Percentiles rank a stretch among this genome's conserved stretches.
These are phyloP conservation scores for Cercospora citrullina DNA, from an alignment of 2,329 filamentous ascomycete genomes.

Conservation along the genomic window DNA sequence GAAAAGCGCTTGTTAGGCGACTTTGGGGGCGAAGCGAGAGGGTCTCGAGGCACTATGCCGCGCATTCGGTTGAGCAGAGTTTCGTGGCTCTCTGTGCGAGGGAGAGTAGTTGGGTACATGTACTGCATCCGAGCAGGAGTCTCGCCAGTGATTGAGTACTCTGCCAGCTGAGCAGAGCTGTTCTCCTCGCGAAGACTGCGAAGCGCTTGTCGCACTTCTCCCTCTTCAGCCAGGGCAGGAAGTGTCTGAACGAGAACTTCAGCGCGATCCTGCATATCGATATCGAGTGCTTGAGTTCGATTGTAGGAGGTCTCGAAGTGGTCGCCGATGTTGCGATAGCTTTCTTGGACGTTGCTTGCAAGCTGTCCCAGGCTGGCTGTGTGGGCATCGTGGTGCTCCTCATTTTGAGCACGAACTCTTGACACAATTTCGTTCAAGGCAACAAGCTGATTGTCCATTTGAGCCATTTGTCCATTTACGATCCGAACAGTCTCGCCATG, in stretches of 20 bases:
- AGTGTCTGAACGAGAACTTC: conserved; percentile 61
- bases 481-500: conserved; percentile 88
- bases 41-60: conserved; percentile 39
- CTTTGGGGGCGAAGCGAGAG: conserved; percentile 35
- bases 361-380: conserved; percentile 65
- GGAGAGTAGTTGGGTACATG: conserved; percentile 74
- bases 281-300: conserved; percentile 67
- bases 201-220: conserved; percentile 67
- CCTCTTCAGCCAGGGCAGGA: conserved; percentile 56
- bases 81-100: conserved; percentile 68
- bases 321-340: conserved; percentile 68
- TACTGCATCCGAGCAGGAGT: conserved; percentile 83
- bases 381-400: conserved; percentile 71
- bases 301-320: conserved; percentile 70
- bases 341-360: conserved; percentile 67
- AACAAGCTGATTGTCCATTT: conserved; percentile 84
- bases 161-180: conserved; percentile 62
- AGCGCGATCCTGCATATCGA: conserved; percentile 65
- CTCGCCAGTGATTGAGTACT: conserved; percentile 81
- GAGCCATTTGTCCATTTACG: conserved; percentile 82
- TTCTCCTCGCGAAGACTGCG: conserved; percentile 70
- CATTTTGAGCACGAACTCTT: conserved; percentile 77
- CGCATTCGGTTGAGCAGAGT: conserved; percentile 55
- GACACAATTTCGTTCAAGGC: conserved; percentile 88
- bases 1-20: conserved; percentile 38